These are phyloP conservation scores for Corylus heterophylla DNA, from an alignment of 306 rosid species.

Conservation along the genomic window DNA sequence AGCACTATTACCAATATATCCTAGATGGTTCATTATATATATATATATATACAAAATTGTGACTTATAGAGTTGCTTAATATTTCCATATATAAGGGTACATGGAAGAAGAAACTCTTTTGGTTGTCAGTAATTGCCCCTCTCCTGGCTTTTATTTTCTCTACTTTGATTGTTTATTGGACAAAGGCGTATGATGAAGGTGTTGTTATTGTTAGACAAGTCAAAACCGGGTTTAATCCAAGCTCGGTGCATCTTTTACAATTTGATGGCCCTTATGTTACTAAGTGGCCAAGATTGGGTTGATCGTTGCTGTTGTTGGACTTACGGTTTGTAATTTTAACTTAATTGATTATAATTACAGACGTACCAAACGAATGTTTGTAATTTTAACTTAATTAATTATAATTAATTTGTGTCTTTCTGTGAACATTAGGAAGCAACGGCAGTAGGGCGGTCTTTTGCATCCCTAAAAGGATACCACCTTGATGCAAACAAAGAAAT, in stretches of 20 bases:
- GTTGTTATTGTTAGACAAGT: constrained; percentile 74
- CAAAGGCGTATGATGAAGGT: constrained; percentile 63
- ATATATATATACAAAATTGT: no score
- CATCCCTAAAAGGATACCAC: constrained; percentile 73
- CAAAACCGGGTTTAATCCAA: constrained; percentile 74
- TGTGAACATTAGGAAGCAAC: constrained; percentile 65
- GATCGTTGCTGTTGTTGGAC: constrained; percentile 67
- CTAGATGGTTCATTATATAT: not conserved
- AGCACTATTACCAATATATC: constrained; percentile 18
- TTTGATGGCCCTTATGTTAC: constrained; percentile 43
- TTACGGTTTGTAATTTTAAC: constrained; percentile 45
- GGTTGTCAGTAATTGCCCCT: constrained; percentile 84
- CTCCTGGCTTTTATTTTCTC: constrained; percentile 62
- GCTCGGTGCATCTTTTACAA: constrained; percentile 57
- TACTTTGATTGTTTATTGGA: constrained; percentile 57
- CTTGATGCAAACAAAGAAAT: constrained; percentile 87
- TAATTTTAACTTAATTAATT: not conserved
- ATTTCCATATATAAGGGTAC: constrained; percentile 42
- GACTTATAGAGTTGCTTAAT: not conserved
- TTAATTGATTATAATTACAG: not conserved
- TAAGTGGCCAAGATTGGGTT: constrained; percentile 60
- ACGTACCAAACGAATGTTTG: not conserved
- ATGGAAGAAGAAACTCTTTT: constrained; percentile 64
- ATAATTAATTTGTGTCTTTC: not conserved
- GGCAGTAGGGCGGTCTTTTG: constrained; percentile 84